phyloP scores from a whole-genome alignment of 495 filamentous ascomycete species.

The Tuber melanosporum region DNA sequence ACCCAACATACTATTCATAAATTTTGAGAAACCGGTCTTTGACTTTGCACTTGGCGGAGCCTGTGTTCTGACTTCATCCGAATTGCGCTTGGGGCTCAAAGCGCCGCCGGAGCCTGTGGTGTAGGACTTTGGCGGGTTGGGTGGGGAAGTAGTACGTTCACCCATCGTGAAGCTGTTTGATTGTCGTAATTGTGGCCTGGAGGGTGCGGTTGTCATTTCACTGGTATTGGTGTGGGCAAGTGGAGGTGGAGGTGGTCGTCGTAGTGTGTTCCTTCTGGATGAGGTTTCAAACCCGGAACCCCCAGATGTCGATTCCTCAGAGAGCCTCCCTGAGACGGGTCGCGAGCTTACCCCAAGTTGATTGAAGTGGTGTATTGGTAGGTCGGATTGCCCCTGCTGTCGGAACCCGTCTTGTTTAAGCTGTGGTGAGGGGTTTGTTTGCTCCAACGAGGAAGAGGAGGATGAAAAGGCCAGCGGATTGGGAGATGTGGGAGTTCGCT shows the following conservation, averaged over 20 bases:
- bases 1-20: conserved; percentile 87
- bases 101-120: conserved; percentile 38
- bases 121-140: conserved; percentile 49
- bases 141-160: conserved; percentile 55
- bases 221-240: conserved; percentile 57
- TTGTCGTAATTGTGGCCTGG: conserved; percentile 58
- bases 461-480: conserved; percentile 40
- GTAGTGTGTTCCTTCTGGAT: conserved; percentile 43
- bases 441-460: conserved; percentile 39
- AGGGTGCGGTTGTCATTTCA: conserved; percentile 47
- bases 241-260: conserved; percentile 50
- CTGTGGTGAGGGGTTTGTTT: conserved; percentile 38
- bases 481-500: conserved; percentile 42
- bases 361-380: conserved; percentile 24
- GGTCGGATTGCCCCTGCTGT: conserved; percentile 19
- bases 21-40: conserved; percentile 88
- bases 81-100: conserved; percentile 67
- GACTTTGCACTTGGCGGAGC: conserved; percentile 52
- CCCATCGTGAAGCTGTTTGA: conserved; percentile 71
- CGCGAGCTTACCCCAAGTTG: conserved; percentile 32
- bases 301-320: conserved; percentile 37
- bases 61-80: conserved; percentile 67
- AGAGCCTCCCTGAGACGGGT: conserved; percentile 38
- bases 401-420: conserved; percentile 39
- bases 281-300: conserved; percentile 30